Evolutionary conservation across 805 yeast genomes (phyloP), one percentile per base, ranked within the genome.

Genomic region (Wickerhamomyces xylosicus): DNA sequence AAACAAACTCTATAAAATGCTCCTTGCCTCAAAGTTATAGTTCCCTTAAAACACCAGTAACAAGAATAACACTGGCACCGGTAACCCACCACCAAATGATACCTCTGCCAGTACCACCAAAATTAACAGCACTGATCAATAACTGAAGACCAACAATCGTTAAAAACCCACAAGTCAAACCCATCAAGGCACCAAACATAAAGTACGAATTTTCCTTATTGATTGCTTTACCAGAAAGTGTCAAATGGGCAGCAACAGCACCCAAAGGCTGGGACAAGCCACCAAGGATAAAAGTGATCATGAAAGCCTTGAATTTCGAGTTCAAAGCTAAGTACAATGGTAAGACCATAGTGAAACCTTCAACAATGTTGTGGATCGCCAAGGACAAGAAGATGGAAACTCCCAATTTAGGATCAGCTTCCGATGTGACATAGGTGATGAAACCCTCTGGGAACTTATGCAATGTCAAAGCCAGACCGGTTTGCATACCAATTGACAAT

Each of bases 361-460:
- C 98, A 18, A 89, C 80, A 48, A 86, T 79, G 58, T 92, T 92
- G 62, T 90, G 98, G 21, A 92, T 74, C 11, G 87, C 75, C 53
- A 90, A 67, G 36, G 96, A 86, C 17, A 89, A 57, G 52, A 92
- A 89, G 11, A 90, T 85, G 14, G 85, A 71, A 17, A 86, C 49
- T 0, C 97, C 97, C 20, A 87, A 61, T 42, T 69, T 61, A 2
- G 82, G 75, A 52, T 81, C 84, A 0, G 77, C 78, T 41, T 66
- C 64, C 2, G 86, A 70, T 0, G 92, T 87, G 27, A 82, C 83
- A 56, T 74, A 90, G 35, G 94, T 81, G 39, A 90, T 77, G 52
- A 90, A 85, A 0, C 98, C 98, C 60, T 90, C 98, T 0, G 98
- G 98, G 19, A 90, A 68, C 56, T 92, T 89, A 62, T 90, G 98